These are phyloP conservation scores for Erodium maritimum DNA, from an alignment of 345 rosid species.

Conservation along the genomic window DNA sequence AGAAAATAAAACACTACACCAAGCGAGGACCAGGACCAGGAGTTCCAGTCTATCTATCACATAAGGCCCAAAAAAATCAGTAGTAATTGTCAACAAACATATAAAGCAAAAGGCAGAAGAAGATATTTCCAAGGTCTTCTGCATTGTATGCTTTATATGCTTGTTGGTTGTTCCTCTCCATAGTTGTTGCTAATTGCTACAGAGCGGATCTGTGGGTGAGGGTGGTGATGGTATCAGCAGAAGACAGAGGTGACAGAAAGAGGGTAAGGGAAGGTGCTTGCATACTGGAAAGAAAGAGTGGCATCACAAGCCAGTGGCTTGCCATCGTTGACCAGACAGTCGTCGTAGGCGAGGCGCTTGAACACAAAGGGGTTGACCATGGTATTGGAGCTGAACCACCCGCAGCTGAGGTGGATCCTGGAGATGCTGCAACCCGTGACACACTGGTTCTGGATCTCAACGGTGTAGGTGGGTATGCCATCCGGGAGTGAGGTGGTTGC, in stretches of 20 bases:
- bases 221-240: conserved; percentile 23
- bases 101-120: background rate
- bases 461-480: conserved; percentile 75
- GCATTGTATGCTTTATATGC: conserved; percentile 2
- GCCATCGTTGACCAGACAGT: conserved; percentile 81
- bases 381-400: conserved; percentile 83
- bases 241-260: conserved; percentile 51
- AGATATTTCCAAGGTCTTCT: background rate
- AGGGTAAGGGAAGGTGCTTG: conserved; percentile 65
- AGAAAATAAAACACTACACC: too few species aligned
- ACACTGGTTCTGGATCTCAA: conserved; percentile 60
- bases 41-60: background rate
- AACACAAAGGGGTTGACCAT: conserved; percentile 68
- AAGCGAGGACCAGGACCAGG: too few species aligned
- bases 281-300: conserved; percentile 52
- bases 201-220: background rate
- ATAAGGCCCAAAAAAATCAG: background rate
- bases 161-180: background rate
- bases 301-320: conserved; percentile 51
- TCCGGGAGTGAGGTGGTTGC: conserved; percentile 50
- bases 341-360: conserved; percentile 69
- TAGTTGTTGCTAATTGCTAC: too few species aligned
- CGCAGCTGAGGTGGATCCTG: conserved; percentile 62
- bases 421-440: conserved; percentile 59
- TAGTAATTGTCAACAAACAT: background rate